Evolutionary conservation across 805 yeast genomes (phyloP).

Genomic region (Debaryomyces castellii): DNA sequence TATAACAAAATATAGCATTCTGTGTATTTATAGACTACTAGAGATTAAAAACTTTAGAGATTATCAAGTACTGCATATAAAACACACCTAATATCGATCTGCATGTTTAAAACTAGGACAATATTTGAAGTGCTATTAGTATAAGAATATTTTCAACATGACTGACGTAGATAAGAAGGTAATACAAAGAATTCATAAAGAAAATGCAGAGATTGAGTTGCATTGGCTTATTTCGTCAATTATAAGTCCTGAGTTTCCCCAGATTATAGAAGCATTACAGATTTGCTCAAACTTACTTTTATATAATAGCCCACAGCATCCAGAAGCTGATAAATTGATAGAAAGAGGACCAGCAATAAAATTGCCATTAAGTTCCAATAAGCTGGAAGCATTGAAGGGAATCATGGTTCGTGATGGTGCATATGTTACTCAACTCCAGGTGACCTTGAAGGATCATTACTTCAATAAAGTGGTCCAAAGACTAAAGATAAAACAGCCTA

Average conservation of each 20-base stretch:
- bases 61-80: neutral
- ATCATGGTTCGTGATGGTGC: constrained; percentile 56
- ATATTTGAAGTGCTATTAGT: too few relatives aligned
- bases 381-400: constrained; percentile 61
- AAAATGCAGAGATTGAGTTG: constrained; percentile 24
- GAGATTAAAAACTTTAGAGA: too few relatives aligned
- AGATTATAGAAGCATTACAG: constrained; percentile 36
- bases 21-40: too few relatives aligned
- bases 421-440: constrained; percentile 49
- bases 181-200: constrained; percentile 10
- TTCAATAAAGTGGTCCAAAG: constrained; percentile 33
- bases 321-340: constrained; percentile 22
- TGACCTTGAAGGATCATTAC: constrained; percentile 40
- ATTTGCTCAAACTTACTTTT: constrained; percentile 36
- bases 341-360: constrained; percentile 45
- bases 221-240: constrained; percentile 29
- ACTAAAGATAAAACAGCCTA: constrained; percentile 28
- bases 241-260: constrained; percentile 29
- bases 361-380: constrained; percentile 55
- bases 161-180: neutral
- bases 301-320: constrained; percentile 36
- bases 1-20: too few relatives aligned
- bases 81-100: too few relatives aligned
- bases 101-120: too few relatives aligned
- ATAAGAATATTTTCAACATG: neutral